A percentile compares a stretch with the other conserved stretches of the same genome.
Conservation (phyloP, 2,329 filamentous ascomycete genomes). For the Lecanicillium sp. region DNA sequence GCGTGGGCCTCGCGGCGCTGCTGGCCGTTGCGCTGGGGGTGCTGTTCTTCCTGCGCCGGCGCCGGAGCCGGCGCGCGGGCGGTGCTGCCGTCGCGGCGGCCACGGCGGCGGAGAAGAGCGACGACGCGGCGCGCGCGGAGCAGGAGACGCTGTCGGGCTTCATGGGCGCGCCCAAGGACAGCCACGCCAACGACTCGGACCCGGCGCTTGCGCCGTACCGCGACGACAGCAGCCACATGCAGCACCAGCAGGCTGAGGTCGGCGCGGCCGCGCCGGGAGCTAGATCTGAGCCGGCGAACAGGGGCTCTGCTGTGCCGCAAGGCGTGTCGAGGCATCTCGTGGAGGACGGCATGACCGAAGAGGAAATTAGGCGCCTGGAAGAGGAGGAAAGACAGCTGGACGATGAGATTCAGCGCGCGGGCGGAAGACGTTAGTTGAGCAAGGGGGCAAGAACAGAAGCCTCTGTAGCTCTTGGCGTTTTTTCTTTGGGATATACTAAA, state of each 20-base stretch:
- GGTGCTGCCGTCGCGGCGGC: too few relatives aligned
- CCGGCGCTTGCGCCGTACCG: conserved; percentile 8
- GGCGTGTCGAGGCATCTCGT: conserved; percentile 41
- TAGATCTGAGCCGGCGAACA: background rate
- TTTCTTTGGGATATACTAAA: too few relatives aligned
- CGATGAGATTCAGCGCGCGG: conserved; percentile 46
- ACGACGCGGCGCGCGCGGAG: conserved; percentile 3
- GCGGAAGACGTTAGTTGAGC: conserved; percentile 19
- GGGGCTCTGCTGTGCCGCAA: conserved; percentile 20
- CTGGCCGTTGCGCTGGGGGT: conserved; percentile 32
- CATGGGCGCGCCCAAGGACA: conserved; percentile 41
- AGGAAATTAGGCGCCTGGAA: conserved; percentile 49
- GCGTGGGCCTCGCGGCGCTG: conserved; percentile 31
- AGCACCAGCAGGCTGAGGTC: conserved; percentile 5
- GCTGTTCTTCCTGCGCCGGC: conserved; percentile 38
- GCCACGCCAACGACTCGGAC: conserved; percentile 9
- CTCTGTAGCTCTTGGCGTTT: too few relatives aligned
- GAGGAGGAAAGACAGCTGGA: conserved; percentile 54
- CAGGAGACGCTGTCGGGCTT: conserved; percentile 21
- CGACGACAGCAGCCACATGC: conserved; percentile 4
- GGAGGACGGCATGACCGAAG: conserved; percentile 55
- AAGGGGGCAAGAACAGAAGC: background rate
- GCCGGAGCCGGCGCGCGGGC: conserved; percentile 21
- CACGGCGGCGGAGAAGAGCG: too few relatives aligned
- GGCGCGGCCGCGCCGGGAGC: background rate